Evolutionary conservation across 192 early-diverging fungal species (phyloP).

Genomic region (Linnemannia hyalina): DNA sequence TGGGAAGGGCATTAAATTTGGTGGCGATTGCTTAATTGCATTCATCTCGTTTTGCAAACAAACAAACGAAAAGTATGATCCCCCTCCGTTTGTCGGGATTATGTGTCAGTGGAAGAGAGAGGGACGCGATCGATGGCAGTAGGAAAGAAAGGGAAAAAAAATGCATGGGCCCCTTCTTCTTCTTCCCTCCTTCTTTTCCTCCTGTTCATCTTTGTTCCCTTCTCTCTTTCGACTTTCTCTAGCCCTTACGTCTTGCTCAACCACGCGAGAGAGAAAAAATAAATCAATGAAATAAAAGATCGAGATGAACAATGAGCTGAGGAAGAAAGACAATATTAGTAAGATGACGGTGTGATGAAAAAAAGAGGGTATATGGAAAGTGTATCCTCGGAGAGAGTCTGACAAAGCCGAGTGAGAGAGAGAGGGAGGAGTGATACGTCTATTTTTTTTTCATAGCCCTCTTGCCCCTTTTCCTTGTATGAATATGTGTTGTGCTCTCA

Average conservation of each 20-base stretch:
- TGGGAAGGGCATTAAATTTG: too few relatives aligned
- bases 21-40: too few relatives aligned
- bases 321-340: neutral
- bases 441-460: neutral
- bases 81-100: too few relatives aligned
- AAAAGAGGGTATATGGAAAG: too few relatives aligned
- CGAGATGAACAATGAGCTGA: neutral
- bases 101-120: too few relatives aligned
- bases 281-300: neutral
- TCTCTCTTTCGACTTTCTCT: neutral
- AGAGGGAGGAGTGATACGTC: neutral
- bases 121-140: too few relatives aligned
- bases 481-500: too few relatives aligned
- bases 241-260: neutral
- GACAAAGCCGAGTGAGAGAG: neutral
- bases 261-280: neutral
- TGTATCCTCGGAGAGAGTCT: neutral
- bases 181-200: neutral
- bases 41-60: too few relatives aligned
- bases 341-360: neutral
- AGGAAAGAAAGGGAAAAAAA: neutral
- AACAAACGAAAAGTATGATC: too few relatives aligned
- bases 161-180: neutral
- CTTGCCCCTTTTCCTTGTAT: neutral
- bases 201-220: neutral